Evolutionary conservation across 2,329 filamentous ascomycete genomes (phyloP).

Genomic region (Ascochyta lentis): DNA sequence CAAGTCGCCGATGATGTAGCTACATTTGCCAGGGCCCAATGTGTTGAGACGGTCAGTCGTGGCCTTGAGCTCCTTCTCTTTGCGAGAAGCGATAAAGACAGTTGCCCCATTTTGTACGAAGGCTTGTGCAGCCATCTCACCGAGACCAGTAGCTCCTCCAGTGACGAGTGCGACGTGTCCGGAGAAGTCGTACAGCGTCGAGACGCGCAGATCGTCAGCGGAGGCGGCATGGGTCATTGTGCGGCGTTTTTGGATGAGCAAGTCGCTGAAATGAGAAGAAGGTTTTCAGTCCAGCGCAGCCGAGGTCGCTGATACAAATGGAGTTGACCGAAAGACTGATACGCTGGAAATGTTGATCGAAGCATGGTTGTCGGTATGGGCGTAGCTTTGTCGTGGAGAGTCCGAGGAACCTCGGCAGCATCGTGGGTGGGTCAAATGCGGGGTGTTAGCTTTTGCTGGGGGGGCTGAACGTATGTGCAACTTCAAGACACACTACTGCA

Average conservation of each 20-base stretch:
- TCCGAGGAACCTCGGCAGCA: conserved; percentile 14
- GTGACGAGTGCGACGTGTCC: conserved; percentile 57
- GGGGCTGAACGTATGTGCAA: no score
- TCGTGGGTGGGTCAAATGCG: conserved; percentile 8
- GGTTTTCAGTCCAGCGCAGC: neutral
- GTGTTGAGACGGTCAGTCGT: conserved; percentile 57
- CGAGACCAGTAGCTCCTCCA: conserved; percentile 59
- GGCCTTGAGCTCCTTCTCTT: conserved; percentile 58
- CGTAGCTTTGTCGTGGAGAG: conserved; percentile 3
- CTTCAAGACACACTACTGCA: no score
- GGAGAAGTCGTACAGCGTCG: conserved; percentile 45
- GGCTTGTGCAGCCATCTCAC: conserved; percentile 63
- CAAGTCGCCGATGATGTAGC: conserved; percentile 59
- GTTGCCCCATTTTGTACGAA: conserved; percentile 60
- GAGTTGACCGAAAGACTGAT: neutral
- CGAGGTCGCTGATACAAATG: neutral
- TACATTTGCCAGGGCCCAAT: conserved; percentile 59
- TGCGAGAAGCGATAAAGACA: conserved; percentile 62
- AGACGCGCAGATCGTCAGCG: conserved; percentile 42
- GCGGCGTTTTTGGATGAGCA: neutral
- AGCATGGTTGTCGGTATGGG: conserved; percentile 11
- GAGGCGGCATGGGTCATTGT: conserved; percentile 42
- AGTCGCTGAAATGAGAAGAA: no score
- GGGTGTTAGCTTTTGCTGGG: conserved; percentile 7
- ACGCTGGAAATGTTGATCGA: neutral